Base-by-base conservation (phyloP, 257 asterid genomes). In the Lycium ferocissimum region DNA sequence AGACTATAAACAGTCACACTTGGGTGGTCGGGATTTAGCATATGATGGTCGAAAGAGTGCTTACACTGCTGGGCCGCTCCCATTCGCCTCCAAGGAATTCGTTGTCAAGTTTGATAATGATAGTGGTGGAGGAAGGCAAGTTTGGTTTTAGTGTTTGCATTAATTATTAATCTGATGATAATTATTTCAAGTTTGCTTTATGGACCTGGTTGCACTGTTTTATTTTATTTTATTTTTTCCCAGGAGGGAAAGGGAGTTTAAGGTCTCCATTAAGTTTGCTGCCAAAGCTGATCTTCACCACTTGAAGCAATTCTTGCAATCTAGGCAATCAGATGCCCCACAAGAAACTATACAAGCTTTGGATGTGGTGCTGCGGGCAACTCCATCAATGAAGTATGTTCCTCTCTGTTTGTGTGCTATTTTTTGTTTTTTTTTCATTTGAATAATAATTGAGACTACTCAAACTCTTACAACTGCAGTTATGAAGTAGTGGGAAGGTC, bases 41-140 rank as follows among this genome's bases (percentile, higher is more conserved):
- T 96, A 92, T 62, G 99, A 96, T 80, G 98, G 99, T 0, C 49
- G 95, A 3, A 96, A 94, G 51, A 93, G 94, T 84, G 93, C 86
- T 45, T 96, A 93, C 58, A 82, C 94, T 40, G 98, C 98, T 0
- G 98, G 98, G 1, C 65, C 83, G 6, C 79, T 96, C 85, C 98
- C 99, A 0, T 96, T 96, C 54, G 0, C 37, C 0, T 92, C 97
- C 0, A 92, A 92, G 85, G 98, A 94, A 43, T 96, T 96, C 57
- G 88, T 83, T 3, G 84, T 96, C 20, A 89, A 75, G 83, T 92
- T 93, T 11, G 62, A 6, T 9, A 92, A 89, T 26, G 43, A 81
- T 7, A 87, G 88, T 62, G 83, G 90, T 17, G 82, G 79, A 56
- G 9, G 87, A 14, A 88, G 90, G 95, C 92, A 35, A 53, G n/a